These are phyloP conservation scores for Areca catechu DNA, from an alignment of 176 grass and related monocot species.

Conservation along the genomic window DNA sequence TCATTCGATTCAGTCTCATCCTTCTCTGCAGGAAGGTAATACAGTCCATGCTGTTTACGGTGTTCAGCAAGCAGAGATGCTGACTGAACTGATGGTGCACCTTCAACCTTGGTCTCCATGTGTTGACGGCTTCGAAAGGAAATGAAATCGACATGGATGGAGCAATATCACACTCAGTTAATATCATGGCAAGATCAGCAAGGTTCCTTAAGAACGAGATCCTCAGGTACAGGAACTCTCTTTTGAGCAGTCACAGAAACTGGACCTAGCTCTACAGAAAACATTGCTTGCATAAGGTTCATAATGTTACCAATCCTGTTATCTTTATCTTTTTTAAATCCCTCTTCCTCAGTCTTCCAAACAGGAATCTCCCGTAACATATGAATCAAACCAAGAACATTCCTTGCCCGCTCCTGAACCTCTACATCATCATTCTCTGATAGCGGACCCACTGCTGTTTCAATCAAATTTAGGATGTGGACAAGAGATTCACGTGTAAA, in stretches of 20 bases:
- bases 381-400: conserved; percentile 59
- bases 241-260: conserved; percentile 72
- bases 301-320: conserved; percentile 26
- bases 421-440: conserved; percentile 66
- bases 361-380: conserved; percentile 36
- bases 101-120: conserved; percentile 28
- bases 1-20: conserved; percentile 38
- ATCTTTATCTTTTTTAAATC: conserved; percentile 12
- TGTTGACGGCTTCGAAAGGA: conserved; percentile 14
- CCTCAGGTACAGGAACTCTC: conserved; percentile 38
- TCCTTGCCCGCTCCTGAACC: conserved; percentile 72
- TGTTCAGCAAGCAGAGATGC: conserved; percentile 69
- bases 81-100: conserved; percentile 24
- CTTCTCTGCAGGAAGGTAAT: conserved; percentile 66
- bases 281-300: conserved; percentile 45
- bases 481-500: conserved; percentile 30
- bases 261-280: conserved; percentile 73
- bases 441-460: conserved; percentile 51
- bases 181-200: conserved; percentile 30
- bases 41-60: conserved; percentile 71
- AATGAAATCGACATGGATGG: conserved; percentile 42
- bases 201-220: conserved; percentile 51
- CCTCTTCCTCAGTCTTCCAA: conserved; percentile 17
- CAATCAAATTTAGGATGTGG: conserved; percentile 58
- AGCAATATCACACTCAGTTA: conserved; percentile 38